Evolutionary conservation across 2,329 filamentous ascomycete genomes (phyloP), one percentile per base, ranked within the genome.

Genomic region (Fusarium sp.): DNA sequence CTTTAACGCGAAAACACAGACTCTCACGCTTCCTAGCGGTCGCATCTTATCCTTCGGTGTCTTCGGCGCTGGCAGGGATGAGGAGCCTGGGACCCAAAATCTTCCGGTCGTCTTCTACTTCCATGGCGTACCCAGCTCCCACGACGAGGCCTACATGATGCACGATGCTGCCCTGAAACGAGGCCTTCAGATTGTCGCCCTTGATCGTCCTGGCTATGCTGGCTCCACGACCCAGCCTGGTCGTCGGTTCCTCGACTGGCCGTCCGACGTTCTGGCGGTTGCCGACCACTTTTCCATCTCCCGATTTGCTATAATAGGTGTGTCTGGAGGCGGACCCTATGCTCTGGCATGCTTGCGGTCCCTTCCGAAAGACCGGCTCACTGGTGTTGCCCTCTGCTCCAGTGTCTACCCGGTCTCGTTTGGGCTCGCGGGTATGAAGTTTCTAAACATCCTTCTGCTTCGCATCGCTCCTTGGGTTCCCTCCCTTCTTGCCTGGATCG

Each of bases 161-260:
- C 74, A 82, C 41, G 63, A 73, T 4, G 57, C 77, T 6, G 82
- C 81, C 11, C 65, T 70, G 4, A 70, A 72, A 4, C 76, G 74
- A 10, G 69, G 75, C 6, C 67, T 83, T 18, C 82, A 82, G 9
- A 29, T 86, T 45, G 78, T 86, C 41, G 78, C 82, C 5, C 75
- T 83, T 3, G 85, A 86, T 63, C 80, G 85, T 1, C 85, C 85
- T 1, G 85, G 85, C 8, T 84, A 83, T 35, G 85, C 45, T 11
- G 85, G 8, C 71, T 84, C 3, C 85, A 84, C 5, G 80, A 83
- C 3, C 80, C 79, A 83, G 67, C 78, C 81, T 11, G 69, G 66
- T 8, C 79, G 82, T 14, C 76, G 58, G 16, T 73, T 85, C 18
- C 48, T 79, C 16, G 81, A 84, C 73, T 84, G 80, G 77, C 75